phyloP scores from a whole-genome alignment of 2,329 filamentous ascomycete genomes.

The Cladosporium sp. region DNA sequence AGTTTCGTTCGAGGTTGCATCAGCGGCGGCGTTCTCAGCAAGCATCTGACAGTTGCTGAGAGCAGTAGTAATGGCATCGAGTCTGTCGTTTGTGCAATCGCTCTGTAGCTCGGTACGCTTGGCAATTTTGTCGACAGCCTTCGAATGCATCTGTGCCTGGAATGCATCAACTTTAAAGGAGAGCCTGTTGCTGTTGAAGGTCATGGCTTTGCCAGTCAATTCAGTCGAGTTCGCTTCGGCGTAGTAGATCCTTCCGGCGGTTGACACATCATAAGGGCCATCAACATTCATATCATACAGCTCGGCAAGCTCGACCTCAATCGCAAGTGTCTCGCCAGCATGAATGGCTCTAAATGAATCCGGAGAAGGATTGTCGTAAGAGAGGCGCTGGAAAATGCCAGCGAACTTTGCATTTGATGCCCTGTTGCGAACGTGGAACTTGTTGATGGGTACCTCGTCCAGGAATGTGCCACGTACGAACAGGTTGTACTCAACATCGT shows the following conservation, averaged over 20 bases:
- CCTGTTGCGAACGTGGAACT: conserved; percentile 11
- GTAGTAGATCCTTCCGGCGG: conserved; percentile 58
- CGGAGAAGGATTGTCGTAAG: conserved; percentile 47
- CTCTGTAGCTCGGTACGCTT: conserved; percentile 56
- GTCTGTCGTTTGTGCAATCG: conserved; percentile 49
- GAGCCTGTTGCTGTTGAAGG: conserved; percentile 61
- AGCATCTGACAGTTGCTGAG: conserved; percentile 56
- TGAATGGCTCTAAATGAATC: conserved; percentile 54
- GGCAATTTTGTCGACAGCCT: conserved; percentile 43
- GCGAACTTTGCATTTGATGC: conserved; percentile 43
- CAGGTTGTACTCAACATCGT: conserved; percentile 29
- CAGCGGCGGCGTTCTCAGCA: conserved; percentile 54
- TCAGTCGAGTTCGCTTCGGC: conserved; percentile 54
- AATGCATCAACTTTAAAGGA: conserved; percentile 58
- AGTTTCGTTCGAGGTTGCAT: conserved; percentile 49
- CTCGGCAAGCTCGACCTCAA: conserved; percentile 57
- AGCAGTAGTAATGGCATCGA: conserved; percentile 50
- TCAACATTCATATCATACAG: conserved; percentile 42
- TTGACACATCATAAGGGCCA: conserved; percentile 52
- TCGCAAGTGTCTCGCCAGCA: conserved; percentile 51
- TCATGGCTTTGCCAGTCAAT: conserved; percentile 54
- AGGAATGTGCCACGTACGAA: conserved; percentile 32
- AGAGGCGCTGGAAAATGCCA: conserved; percentile 54
- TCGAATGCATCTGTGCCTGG: conserved; percentile 53
- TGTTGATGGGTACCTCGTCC: conserved; percentile 23